Evolutionary conservation across 768 basidiomycete genomes (phyloP).

Genomic region (Serpula lacrymans): DNA sequence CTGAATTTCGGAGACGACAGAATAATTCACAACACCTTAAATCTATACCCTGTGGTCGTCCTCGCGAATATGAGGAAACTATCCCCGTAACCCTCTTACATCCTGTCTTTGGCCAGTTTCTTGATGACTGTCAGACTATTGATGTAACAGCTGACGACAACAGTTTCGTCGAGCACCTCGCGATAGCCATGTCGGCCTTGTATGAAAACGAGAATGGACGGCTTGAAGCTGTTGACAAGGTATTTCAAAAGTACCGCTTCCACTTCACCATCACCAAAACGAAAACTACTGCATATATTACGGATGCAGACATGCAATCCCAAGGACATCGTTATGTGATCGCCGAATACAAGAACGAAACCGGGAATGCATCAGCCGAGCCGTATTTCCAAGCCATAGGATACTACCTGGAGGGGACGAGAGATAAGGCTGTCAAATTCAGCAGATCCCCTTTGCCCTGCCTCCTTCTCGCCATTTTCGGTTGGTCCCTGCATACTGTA

Average conservation of each 20-base stretch:
- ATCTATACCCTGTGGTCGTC: conserved; percentile 12
- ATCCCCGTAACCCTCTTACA: conserved; percentile 22
- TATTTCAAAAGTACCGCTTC: conserved; percentile 11
- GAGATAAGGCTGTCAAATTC: conserved; percentile 2
- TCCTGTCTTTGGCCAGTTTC: conserved; percentile 23
- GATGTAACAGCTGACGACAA: conserved; percentile 20
- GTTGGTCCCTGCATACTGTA: conserved; percentile 13
- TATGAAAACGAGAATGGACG: conserved; percentile 15
- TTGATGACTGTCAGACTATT: conserved; percentile 20
- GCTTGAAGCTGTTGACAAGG: not conserved
- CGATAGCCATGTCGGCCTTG: conserved; percentile 17
- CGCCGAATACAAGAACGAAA: conserved; percentile 19
- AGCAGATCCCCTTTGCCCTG: conserved; percentile 22
- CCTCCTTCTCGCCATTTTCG: conserved; percentile 19
- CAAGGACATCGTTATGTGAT: conserved; percentile 15
- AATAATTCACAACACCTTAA: too few species aligned
- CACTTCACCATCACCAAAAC: conserved; percentile 2
- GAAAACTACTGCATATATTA: conserved; percentile 6
- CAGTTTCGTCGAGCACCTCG: conserved; percentile 12
- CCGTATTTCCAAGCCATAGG: conserved; percentile 20
- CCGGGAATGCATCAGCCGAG: conserved; percentile 14
- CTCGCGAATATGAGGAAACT: conserved; percentile 3
- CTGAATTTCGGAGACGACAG: too few species aligned
- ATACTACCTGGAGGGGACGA: conserved; percentile 19
- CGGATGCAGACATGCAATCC: conserved; percentile 14